Evolutionary conservation across 495 filamentous ascomycete species (phyloP).

Genomic region (Penicillium nucicola): DNA sequence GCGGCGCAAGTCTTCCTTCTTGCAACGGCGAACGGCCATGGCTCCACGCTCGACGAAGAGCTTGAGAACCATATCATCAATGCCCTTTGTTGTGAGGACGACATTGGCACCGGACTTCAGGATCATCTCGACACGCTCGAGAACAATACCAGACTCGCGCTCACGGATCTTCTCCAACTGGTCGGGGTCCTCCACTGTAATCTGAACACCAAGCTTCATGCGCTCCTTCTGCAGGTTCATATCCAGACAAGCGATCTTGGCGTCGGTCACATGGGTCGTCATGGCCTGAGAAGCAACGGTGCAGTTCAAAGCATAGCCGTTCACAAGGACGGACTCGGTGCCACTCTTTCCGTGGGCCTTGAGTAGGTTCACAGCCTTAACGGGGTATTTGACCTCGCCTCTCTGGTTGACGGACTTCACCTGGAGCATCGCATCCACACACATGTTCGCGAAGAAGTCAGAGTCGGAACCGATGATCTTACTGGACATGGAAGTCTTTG

Average conservation of each 20-base stretch:
- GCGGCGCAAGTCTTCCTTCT: constrained; percentile 96
- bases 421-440: constrained; percentile 92
- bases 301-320: constrained; percentile 97
- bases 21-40: constrained; percentile 94
- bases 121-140: constrained; percentile 95
- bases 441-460: constrained; percentile 96
- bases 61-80: constrained; percentile 94
- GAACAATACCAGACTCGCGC: constrained; percentile 86
- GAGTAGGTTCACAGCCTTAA: constrained; percentile 97
- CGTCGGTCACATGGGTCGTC: constrained; percentile 87
- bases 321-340: constrained; percentile 85
- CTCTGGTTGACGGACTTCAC: constrained; percentile 91
- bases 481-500: constrained; percentile 98
- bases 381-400: constrained; percentile 91
- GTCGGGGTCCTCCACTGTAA: constrained; percentile 94
- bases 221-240: constrained; percentile 98
- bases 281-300: constrained; percentile 98
- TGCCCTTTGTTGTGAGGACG: constrained; percentile 94
- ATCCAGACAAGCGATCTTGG: constrained; percentile 95
- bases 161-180: constrained; percentile 96
- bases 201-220: constrained; percentile 98
- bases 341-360: constrained; percentile 96
- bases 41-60: constrained; percentile 91
- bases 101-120: constrained; percentile 97
- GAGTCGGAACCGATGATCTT: constrained; percentile 97